Percentiles rank a stretch among this genome's conserved stretches.
These are phyloP conservation scores for Vigna trinervia DNA, from an alignment of 306 rosid genomes.

Conservation along the genomic window DNA sequence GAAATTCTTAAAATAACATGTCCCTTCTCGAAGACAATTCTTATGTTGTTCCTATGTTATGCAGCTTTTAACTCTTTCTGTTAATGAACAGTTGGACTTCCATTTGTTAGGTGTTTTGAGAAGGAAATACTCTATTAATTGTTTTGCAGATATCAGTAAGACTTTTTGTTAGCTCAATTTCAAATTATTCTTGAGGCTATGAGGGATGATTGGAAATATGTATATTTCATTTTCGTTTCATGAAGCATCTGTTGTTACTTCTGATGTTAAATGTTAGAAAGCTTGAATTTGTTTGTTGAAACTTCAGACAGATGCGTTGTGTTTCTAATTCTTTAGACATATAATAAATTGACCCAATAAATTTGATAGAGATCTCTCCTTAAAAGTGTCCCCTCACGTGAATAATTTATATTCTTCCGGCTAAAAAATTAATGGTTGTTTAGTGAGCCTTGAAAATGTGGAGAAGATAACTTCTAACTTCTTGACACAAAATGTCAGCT, in stretches of 20 bases:
- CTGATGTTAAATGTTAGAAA: not conserved
- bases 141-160: not conserved
- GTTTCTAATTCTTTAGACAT: not conserved
- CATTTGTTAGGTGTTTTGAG: slow-evolving; percentile 3
- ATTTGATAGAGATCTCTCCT: not conserved
- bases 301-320: slow-evolving; percentile 15
- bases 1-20: not conserved
- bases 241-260: no score
- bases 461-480: not conserved
- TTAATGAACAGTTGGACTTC: slow-evolving; percentile 8
- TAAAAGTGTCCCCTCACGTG: not conserved
- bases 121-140: not conserved
- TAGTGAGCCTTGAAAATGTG: slow-evolving; percentile 20
- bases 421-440: not conserved
- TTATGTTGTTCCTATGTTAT: slow-evolving; percentile 8
- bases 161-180: no score
- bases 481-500: not conserved
- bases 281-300: slow-evolving; percentile 7
- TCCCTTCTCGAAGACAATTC: not conserved
- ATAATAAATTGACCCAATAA: not conserved
- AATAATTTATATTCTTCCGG: not conserved
- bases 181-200: not conserved
- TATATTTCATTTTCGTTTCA: no score
- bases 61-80: not conserved
- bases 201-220: no score